Base-by-base conservation (phyloP, 257 asterid species). In the Apocynum venetum region DNA sequence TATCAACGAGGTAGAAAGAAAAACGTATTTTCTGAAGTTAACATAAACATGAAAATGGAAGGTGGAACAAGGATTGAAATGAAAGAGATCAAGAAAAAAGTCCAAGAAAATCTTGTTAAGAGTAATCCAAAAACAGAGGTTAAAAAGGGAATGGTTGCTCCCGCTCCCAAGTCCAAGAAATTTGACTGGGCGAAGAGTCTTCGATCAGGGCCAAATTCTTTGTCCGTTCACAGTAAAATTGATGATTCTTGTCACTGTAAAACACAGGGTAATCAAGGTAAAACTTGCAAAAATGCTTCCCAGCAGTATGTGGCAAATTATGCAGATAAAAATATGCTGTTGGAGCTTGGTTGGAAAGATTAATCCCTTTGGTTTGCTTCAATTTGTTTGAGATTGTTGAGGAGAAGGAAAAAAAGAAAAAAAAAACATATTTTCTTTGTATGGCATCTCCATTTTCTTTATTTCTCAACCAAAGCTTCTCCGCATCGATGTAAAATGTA, bases 181-280 rank as follows among this genome's bases (percentile, higher is more conserved):
- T 85, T 91, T 44, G 87, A 91, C 40, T 89, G 97, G 97, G 80
- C 78, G 4, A 80, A 78, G 8, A 91, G 85, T 75, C 92, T 92
- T 56, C 81, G 96, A 71, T 87, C 93, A 31, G 80, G 80, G 44
- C 64, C 78, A 36, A 76, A 35, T 77, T 25, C 75, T 38, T 6
- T 43, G 2, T 43, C 70, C 9, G 38, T 74, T 63, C 51, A 57
- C 40, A 17, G 31, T 57, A 83, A 56, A 72, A 53, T 72, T 15
- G 59, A 60, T 49, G 38, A 9, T 74, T 49, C 11, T 4, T 9
- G 20, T 77, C 71, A 35, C 10, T 43, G 60, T 55, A 77, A 55
- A 47, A 41, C 8, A 40, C 41, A 43, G 35, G 51, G 4, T 4
- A 78, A 49, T 36, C 31, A 4, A 43, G 25, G 40, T 20, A 57